phyloP scores from a whole-genome alignment of 345 rosid species.

The Gossypium raimondii region DNA sequence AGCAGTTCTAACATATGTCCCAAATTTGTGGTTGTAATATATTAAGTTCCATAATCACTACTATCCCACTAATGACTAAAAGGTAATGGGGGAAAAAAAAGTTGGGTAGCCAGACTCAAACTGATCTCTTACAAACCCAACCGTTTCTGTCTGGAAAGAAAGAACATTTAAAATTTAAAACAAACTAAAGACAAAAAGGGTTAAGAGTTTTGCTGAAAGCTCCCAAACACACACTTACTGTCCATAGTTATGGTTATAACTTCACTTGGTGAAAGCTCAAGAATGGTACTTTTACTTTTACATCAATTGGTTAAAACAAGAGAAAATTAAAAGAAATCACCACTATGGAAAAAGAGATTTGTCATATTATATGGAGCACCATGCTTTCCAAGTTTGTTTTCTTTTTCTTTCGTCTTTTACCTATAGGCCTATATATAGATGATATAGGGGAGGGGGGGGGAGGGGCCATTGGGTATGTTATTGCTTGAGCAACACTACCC shows the following conservation, averaged over 20 bases:
- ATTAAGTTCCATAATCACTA: too few species aligned
- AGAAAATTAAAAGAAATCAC: not conserved
- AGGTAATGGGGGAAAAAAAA: too few species aligned
- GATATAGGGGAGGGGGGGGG: not conserved
- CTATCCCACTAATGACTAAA: too few species aligned
- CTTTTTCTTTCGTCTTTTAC: not conserved
- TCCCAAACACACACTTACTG: not conserved
- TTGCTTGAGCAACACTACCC: constrained; percentile 25
- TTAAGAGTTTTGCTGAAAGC: not conserved
- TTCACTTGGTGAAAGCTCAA: not conserved
- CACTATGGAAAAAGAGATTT: not conserved
- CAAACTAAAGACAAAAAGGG: too few species aligned
- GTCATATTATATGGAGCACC: not conserved
- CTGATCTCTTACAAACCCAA: not conserved
- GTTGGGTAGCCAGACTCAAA: not conserved
- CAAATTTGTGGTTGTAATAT: too few species aligned
- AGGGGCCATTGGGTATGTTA: not conserved
- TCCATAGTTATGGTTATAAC: not conserved
- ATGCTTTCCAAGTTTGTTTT: not conserved
- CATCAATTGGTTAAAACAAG: not conserved
- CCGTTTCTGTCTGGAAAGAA: not conserved
- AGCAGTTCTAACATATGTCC: too few species aligned
- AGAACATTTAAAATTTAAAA: too few species aligned
- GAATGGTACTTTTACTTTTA: not conserved
- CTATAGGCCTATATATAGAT: not conserved